phyloP scores from a whole-genome alignment of 1,284 basidiomycete species.

The Moniliophthora roreri region DNA sequence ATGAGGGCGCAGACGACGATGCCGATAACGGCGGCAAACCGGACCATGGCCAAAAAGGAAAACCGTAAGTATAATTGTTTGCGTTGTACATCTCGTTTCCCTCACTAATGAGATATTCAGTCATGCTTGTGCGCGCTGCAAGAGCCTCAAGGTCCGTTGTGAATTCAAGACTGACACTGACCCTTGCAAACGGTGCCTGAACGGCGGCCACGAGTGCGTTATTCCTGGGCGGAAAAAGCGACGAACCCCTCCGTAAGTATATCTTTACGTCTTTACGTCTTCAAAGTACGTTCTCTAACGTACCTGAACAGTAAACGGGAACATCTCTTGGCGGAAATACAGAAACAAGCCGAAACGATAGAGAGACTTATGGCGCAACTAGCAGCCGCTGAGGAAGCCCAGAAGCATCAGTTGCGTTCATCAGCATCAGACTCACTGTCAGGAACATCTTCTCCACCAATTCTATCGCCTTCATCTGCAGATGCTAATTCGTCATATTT shows the following conservation, averaged over 20 bases:
- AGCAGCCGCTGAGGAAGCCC: constrained; percentile 49
- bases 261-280: background rate
- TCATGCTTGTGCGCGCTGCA: constrained; percentile 72
- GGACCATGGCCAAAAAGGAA: constrained; percentile 37
- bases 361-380: constrained; percentile 65
- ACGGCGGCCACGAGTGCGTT: constrained; percentile 66
- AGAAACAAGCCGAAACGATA: constrained; percentile 68
- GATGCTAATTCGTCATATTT: constrained; percentile 25
- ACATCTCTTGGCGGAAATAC: constrained; percentile 69
- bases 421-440: constrained; percentile 24
- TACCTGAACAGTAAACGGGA: constrained; percentile 64
- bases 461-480: constrained; percentile 33
- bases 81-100: constrained; percentile 7
- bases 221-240: constrained; percentile 78
- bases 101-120: constrained; percentile 10
- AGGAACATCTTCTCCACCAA: constrained; percentile 32
- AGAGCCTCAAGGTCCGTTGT: constrained; percentile 73
- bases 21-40: constrained; percentile 14
- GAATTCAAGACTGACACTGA: constrained; percentile 68
- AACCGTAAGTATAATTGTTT: constrained; percentile 39
- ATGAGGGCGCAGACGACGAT: constrained; percentile 21
- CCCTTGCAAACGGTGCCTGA: constrained; percentile 67
- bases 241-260: constrained; percentile 68
- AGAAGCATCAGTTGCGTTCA: constrained; percentile 19
- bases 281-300: constrained; percentile 7